phyloP scores from a whole-genome alignment of 164 flowering plant species.

The Vitis vinifera region DNA sequence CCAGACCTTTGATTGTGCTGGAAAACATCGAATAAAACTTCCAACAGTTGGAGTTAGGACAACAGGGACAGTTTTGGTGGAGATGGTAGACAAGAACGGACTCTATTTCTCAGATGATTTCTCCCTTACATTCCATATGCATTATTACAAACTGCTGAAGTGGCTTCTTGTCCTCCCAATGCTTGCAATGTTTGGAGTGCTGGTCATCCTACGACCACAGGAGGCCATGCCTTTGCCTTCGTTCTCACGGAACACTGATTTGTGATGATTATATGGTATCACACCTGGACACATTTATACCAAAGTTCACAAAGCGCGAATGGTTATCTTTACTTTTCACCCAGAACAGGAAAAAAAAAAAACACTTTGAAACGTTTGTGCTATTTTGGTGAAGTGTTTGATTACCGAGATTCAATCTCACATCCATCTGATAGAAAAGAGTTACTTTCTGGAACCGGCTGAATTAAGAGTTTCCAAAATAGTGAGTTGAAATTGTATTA shows the following conservation, averaged over 20 bases:
- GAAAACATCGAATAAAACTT: slow-evolving; percentile 70
- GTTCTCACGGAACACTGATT: slow-evolving; percentile 86
- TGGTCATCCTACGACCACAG: slow-evolving; percentile 91
- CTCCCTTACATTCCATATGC: slow-evolving; percentile 94
- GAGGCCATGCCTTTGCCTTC: slow-evolving; percentile 93
- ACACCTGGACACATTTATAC: not conserved
- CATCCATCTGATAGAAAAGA: no score
- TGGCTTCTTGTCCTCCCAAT: slow-evolving; percentile 97
- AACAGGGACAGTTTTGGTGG: slow-evolving; percentile 87
- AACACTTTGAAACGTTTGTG: not conserved
- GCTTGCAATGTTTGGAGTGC: slow-evolving; percentile 95
- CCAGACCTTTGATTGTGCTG: slow-evolving; percentile 62
- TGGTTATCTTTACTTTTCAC: not conserved
- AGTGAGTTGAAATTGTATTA: no score
- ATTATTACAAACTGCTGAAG: slow-evolving; percentile 87
- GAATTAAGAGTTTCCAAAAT: no score
- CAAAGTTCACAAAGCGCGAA: not conserved
- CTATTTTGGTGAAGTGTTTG: not conserved
- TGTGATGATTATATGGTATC: slow-evolving; percentile 26
- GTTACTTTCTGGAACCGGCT: no score
- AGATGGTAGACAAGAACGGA: slow-evolving; percentile 93
- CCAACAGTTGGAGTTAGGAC: slow-evolving; percentile 91
- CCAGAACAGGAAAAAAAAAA: not conserved
- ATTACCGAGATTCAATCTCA: not conserved
- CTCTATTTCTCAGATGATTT: slow-evolving; percentile 90